A percentile compares a stretch with the other conserved stretches of the same genome.
Conservation (phyloP, 2,329 filamentous ascomycete species). For the Thielaviopsis populi region DNA sequence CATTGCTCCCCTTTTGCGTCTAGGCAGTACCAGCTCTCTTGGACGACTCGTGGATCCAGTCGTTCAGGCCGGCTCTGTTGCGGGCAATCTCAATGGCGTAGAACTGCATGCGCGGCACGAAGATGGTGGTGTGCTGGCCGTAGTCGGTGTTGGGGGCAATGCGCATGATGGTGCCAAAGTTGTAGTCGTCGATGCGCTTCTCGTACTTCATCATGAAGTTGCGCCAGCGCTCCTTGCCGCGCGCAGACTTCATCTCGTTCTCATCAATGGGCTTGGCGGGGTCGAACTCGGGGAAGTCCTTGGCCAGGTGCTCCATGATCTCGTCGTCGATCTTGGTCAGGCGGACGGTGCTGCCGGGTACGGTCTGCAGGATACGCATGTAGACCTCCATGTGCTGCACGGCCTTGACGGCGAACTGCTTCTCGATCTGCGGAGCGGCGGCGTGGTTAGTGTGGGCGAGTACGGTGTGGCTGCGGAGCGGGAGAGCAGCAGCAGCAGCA, state of each 20-base stretch:
- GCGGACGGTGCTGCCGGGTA: conserved; percentile 74
- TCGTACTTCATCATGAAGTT: conserved; percentile 90
- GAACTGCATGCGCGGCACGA: conserved; percentile 47
- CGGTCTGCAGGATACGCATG: conserved; percentile 86
- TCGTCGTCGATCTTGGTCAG: conserved; percentile 92
- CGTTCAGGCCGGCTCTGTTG: conserved; percentile 80
- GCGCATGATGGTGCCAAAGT: conserved; percentile 90
- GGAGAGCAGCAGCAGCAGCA: conserved; percentile 6
- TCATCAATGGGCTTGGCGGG: conserved; percentile 67
- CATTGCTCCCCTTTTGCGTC: background rate
- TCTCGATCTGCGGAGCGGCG: conserved; percentile 58
- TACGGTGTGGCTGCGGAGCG: background rate
- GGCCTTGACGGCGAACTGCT: conserved; percentile 96
- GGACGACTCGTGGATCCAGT: conserved; percentile 87
- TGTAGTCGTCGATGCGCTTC: conserved; percentile 91
- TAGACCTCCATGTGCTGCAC: conserved; percentile 96
- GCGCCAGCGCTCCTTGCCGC: conserved; percentile 86
- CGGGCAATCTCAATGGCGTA: conserved; percentile 39
- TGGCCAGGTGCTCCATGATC: conserved; percentile 76
- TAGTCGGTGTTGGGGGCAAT: conserved; percentile 69
- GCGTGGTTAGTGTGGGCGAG: background rate
- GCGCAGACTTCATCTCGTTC: conserved; percentile 94
- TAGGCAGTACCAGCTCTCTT: conserved; percentile 27
- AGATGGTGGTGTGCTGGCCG: conserved; percentile 77
- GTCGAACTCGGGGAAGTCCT: conserved; percentile 87